Evolutionary conservation across 2,329 filamentous ascomycete genomes (phyloP), one percentile per base, ranked within the genome.

Genomic region (Sporothrix brasiliensis): DNA sequence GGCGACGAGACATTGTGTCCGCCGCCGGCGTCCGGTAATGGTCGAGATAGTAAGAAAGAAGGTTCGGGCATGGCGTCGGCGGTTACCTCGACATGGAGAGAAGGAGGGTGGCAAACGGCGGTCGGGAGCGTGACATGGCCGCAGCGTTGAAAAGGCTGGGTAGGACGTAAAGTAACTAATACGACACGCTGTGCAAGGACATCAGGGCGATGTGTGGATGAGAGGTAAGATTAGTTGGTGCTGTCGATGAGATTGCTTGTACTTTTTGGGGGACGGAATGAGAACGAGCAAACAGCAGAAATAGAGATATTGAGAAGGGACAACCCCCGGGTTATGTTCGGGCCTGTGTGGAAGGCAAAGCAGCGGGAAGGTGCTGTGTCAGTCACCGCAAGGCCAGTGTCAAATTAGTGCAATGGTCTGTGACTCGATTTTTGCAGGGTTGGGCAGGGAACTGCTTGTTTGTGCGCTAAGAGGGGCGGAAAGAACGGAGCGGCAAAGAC

Each of bases 61-160:
- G 21, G 21, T 41, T 21, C 41, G 41, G 52, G 50, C 69, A 70
- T 72, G n/a, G 71, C 69, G 30, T 54, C 67, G 67, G 41, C 34
- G 49, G 60, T 71, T 67, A 71, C 69, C 70, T 66, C 16, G 60
- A 70, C 56, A 63, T 58, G 58, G 60, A 50, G 67, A 54, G 67
- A 27, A 19, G 54, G 53, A 41, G 71, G 67, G 71, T 49, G 67
- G 39, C 44, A 50, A 65, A 56, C 61, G 69, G 61, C 34, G 52
- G 66, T 67, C 67, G 69, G 34, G 65, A 58, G 30, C 56, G 69
- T 67, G 71, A 72, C 71, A 72, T 72, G 71, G 71, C 71, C 71
- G 52, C 71, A 67, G 49, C 24, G 68, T 63, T 24, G 56, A 41
- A 14, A 13, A 41, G 21, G 16, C 13, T 30, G 2, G 2, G 10